Base-by-base conservation (phyloP, 495 filamentous ascomycete genomes). In the Annulohypoxylon stygium region DNA sequence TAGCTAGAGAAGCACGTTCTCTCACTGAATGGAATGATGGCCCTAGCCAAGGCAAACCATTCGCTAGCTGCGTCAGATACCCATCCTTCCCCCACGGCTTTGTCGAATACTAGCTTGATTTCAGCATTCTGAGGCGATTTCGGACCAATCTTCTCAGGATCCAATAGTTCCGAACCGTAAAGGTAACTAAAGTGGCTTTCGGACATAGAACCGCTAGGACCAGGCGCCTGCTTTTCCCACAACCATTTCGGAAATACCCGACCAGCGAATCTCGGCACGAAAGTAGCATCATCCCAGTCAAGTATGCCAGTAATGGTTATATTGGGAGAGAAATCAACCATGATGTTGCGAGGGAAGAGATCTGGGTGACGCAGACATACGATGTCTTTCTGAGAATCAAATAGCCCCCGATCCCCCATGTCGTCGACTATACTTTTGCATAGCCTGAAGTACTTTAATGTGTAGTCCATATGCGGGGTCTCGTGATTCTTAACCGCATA, bases 301-400 rank as follows among this genome's bases (percentile, higher is more conserved):
- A 70, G 20, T 6, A 53, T 16, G 39, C 68, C 68, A 9, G 68
- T 65, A 30, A 70, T 70, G 23, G 34, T 26, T 14, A 63, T 41
- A n/a, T 55, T 53, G 2, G 60, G 43, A n/a, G 59, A 33, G 51
- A 59, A 59, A 53, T 70, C 68, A 3, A 70, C 68, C 60, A 70
- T 63, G 14, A 70, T 70, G 61, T 70, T 70, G 26, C 61, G 68
- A 11, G 68, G 61, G n/a, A 47, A 59, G 25, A 70, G 60, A 50
- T 70, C 61, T 2, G 61, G 23, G 36, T 70, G 68, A 4, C 11
- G 12, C 11, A 70, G 60, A 36, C 61, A 70, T 34, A 69, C 62
- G 4, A 14, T 3, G 20, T 61, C 45, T 33, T 50, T 45, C n/a
- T 41, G 4, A 11, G 43, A 6, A 11, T 61, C 33, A 14, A 68